Evolutionary conservation across 1,284 basidiomycete genomes (phyloP).

Genomic region (Farysia itapuensis): DNA sequence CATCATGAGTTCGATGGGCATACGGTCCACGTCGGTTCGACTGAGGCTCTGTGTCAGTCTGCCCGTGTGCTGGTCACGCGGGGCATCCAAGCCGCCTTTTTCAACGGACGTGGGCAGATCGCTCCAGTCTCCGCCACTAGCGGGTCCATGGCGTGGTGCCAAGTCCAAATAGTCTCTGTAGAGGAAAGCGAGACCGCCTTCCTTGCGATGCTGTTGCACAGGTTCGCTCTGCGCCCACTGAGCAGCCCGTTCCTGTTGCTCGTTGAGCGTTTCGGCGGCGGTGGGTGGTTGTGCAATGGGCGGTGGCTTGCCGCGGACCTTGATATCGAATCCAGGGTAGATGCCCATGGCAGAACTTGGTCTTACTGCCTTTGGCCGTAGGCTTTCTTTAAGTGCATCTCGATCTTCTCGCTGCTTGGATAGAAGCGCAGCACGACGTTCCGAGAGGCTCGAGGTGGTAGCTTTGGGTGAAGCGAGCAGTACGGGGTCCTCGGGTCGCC

Average conservation of each 20-base stretch:
- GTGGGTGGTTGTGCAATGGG: conserved; percentile 54
- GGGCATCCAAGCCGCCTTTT: conserved; percentile 14
- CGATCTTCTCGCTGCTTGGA: conserved; percentile 17
- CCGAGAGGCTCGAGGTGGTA: conserved; percentile 34
- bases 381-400: conserved; percentile 4
- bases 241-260: conserved; percentile 20
- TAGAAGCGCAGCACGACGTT: conserved; percentile 24
- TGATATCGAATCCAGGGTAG: conserved; percentile 37
- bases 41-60: conserved; percentile 23
- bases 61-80: conserved; percentile 17
- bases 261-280: conserved; percentile 39
- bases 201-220: conserved; percentile 30
- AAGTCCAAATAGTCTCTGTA: conserved; percentile 54
- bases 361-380: conserved; percentile 10
- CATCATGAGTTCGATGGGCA: conserved; percentile 59
- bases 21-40: conserved; percentile 46
- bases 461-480: conserved; percentile 28
- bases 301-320: conserved; percentile 31
- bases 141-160: conserved; percentile 50
- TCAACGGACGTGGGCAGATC: conserved; percentile 10
- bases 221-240: conserved; percentile 35
- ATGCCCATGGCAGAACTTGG: conserved; percentile 33
- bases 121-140: conserved; percentile 47
- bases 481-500: conserved; percentile 55
- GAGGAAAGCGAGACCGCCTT: conserved; percentile 52